These are phyloP conservation scores for Cylindrotheca fusiformis DNA, from an alignment of 108 stramenopile genomes.

Conservation along the genomic window DNA sequence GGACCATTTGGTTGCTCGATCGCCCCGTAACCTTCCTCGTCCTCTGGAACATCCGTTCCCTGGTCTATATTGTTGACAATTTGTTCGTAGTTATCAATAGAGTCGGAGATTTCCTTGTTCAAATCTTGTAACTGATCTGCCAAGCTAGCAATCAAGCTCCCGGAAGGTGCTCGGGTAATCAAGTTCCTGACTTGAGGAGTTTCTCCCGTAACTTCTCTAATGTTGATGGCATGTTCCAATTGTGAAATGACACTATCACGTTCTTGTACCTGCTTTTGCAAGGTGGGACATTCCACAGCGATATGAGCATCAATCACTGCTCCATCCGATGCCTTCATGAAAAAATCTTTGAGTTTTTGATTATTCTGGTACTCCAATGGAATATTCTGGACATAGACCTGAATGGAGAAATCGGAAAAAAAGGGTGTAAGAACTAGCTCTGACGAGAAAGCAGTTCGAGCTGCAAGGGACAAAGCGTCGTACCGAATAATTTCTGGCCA, in stretches of 20 bases:
- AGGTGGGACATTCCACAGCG: slow-evolving; percentile 41
- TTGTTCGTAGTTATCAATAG: slow-evolving; percentile 22
- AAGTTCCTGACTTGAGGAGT: slow-evolving; percentile 25
- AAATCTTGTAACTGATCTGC: slow-evolving; percentile 19
- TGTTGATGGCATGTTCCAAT: slow-evolving; percentile 56
- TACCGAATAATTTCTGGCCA: slow-evolving; percentile 40
- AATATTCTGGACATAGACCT: slow-evolving; percentile 50
- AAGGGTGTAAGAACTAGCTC: slow-evolving; percentile 11
- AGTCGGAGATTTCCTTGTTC: slow-evolving; percentile 29
- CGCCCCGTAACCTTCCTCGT: background rate
- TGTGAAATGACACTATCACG: slow-evolving; percentile 44
- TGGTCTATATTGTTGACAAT: background rate
- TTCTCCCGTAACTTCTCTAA: slow-evolving; percentile 37
- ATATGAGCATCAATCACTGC: slow-evolving; percentile 37
- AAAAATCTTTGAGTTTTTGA: slow-evolving; percentile 38
- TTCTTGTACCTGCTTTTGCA: slow-evolving; percentile 41
- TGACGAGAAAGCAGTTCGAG: background rate
- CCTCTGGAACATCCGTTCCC: background rate
- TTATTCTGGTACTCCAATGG: slow-evolving; percentile 43
- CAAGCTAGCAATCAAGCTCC: background rate
- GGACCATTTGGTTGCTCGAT: background rate
- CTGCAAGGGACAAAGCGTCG: background rate
- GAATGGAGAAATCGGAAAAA: background rate
- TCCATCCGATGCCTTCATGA: slow-evolving; percentile 28
- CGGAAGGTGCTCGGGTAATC: background rate